phyloP scores from a whole-genome alignment of 2,329 filamentous ascomycete genomes.

The Elsinoe necatrix region DNA sequence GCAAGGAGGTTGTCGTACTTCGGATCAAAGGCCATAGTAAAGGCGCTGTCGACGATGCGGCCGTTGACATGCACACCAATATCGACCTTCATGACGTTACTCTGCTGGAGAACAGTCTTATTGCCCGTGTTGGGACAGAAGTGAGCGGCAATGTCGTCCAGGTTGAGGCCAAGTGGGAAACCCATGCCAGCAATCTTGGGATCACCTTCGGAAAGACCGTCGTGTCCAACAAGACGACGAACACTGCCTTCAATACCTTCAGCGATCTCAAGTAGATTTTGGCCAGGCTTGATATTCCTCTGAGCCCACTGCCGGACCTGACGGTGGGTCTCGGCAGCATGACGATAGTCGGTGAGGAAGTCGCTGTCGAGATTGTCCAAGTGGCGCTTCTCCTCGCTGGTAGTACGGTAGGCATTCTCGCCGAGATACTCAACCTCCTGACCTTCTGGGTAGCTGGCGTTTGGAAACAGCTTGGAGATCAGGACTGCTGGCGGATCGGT shows the following conservation, averaged over 20 bases:
- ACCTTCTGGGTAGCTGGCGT: conserved; percentile 64
- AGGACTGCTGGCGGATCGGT: conserved; percentile 68
- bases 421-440: conserved; percentile 69
- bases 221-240: conserved; percentile 65
- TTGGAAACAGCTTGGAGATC: conserved; percentile 65
- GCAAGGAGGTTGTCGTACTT: conserved; percentile 59
- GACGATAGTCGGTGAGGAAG: conserved; percentile 71
- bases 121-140: conserved; percentile 83
- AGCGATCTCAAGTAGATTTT: conserved; percentile 71
- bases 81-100: conserved; percentile 66
- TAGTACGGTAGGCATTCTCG: conserved; percentile 72
- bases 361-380: conserved; percentile 69
- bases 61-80: conserved; percentile 65
- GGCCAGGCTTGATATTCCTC: conserved; percentile 71
- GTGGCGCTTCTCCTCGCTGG: conserved; percentile 75
- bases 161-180: conserved; percentile 74
- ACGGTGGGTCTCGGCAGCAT: conserved; percentile 80
- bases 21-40: conserved; percentile 60
- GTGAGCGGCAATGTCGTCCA: conserved; percentile 80
- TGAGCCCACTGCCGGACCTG: conserved; percentile 79
- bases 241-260: conserved; percentile 82
- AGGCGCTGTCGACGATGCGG: conserved; percentile 62
- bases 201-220: conserved; percentile 69
- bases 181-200: conserved; percentile 72
- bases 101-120: conserved; percentile 62